Evolutionary conservation across 495 filamentous ascomycete species (phyloP).

Genomic region (Pseudotulostoma volvatum): DNA sequence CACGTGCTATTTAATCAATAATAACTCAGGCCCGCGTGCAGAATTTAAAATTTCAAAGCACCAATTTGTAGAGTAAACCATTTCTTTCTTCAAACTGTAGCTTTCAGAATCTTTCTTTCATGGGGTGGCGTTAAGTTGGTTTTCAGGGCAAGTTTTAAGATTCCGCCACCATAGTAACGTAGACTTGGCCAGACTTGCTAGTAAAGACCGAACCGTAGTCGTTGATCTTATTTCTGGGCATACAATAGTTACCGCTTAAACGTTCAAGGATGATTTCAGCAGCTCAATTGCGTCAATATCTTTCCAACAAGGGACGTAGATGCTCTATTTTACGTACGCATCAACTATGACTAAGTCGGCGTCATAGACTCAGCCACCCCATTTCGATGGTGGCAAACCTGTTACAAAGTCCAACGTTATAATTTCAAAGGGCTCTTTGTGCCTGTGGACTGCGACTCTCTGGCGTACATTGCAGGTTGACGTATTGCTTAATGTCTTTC

Average conservation of each 20-base stretch:
- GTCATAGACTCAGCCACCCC: neutral
- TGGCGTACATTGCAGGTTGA: neutral
- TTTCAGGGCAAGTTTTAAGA: no score
- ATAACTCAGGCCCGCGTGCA: no score
- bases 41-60: no score
- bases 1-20: no score
- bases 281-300: neutral
- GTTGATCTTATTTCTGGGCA: neutral
- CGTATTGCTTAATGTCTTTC: neutral
- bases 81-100: no score
- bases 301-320: neutral
- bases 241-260: neutral
- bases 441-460: neutral
- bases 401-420: constrained; percentile 6
- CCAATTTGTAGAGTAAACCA: no score
- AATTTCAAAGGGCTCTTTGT: constrained; percentile 4
- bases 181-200: constrained; percentile 6
- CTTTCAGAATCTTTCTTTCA: no score
- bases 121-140: no score
- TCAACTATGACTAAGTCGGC: constrained; percentile 1
- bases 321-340: neutral
- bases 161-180: no score
- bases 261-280: constrained; percentile 1
- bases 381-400: constrained; percentile 1
- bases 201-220: constrained; percentile 3